A percentile compares a stretch with the other conserved stretches of the same genome.
These are phyloP conservation scores for Trichosporon sp. DNA, from an alignment of 1,284 basidiomycete genomes.

Conservation along the genomic window DNA sequence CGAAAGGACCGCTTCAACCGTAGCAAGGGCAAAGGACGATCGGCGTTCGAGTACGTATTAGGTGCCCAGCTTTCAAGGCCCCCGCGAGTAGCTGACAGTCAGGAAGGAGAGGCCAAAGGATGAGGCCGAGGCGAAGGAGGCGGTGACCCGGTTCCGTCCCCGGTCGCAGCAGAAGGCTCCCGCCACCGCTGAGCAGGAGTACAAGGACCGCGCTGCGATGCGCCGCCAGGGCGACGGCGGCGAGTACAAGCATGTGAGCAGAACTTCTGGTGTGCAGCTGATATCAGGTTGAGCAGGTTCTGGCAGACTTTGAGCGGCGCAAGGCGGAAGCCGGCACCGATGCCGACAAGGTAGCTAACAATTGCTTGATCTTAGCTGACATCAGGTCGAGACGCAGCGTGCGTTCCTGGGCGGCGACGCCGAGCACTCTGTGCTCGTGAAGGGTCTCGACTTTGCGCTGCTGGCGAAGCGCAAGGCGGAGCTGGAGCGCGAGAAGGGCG, in stretches of 20 bases:
- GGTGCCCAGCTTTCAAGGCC: background rate
- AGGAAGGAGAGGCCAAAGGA: conserved; percentile 20
- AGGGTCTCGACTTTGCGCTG: conserved; percentile 82
- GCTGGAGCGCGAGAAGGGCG: conserved; percentile 60
- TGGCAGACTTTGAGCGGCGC: conserved; percentile 75
- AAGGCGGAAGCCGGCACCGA: conserved; percentile 65
- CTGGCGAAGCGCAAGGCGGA: conserved; percentile 78
- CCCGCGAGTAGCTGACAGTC: background rate
- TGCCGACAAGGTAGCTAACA: conserved; percentile 37
- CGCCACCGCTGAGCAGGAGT: conserved; percentile 33
- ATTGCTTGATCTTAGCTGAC: background rate
- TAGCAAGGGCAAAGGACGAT: conserved; percentile 13
- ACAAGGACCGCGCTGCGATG: conserved; percentile 55
- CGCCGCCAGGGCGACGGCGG: conserved; percentile 50
- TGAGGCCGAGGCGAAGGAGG: conserved; percentile 25
- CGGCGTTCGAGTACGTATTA: background rate
- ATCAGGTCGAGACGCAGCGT: conserved; percentile 73
- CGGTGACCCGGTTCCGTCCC: conserved; percentile 39
- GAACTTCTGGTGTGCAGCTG: conserved; percentile 20
- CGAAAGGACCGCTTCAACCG: conserved; percentile 19
- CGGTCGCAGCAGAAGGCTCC: conserved; percentile 41
- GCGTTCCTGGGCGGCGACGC: conserved; percentile 84
- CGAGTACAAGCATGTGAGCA: conserved; percentile 51
- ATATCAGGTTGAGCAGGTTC: conserved; percentile 70
- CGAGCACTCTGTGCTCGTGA: conserved; percentile 80